Evolutionary conservation across 768 basidiomycete genomes (phyloP).

Genomic region (Boletellus ananas): DNA sequence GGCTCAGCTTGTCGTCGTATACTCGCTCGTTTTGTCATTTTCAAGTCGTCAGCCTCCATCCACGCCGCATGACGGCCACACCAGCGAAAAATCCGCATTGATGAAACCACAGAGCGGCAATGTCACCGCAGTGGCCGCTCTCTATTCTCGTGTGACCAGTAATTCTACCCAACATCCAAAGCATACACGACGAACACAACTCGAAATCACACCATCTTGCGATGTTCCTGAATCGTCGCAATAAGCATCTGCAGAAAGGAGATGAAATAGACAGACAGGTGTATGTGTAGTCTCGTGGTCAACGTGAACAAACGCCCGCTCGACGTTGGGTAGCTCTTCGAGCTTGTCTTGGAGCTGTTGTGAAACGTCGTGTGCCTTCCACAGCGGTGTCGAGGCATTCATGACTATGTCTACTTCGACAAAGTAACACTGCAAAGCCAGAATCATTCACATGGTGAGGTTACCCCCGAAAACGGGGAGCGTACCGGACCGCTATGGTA

Average conservation of each 20-base stretch:
- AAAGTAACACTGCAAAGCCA: slow-evolving; percentile 64
- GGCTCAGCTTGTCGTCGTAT: slow-evolving; percentile 7
- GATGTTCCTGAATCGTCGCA: slow-evolving; percentile 37
- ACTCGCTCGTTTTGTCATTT: slow-evolving; percentile 29
- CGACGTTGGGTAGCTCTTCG: slow-evolving; percentile 85
- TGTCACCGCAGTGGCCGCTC: too few species aligned
- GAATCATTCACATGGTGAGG: not conserved
- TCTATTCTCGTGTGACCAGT: too few species aligned
- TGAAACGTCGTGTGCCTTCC: slow-evolving; percentile 83
- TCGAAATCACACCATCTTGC: slow-evolving; percentile 30
- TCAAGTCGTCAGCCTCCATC: slow-evolving; percentile 26
- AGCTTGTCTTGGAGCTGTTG: slow-evolving; percentile 86
- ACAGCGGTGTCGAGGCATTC: slow-evolving; percentile 81
- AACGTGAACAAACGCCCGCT: slow-evolving; percentile 91
- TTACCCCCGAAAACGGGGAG: not conserved
- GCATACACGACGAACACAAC: not conserved
- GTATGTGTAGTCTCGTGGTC: slow-evolving; percentile 90
- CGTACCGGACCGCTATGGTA: slow-evolving; percentile 85
- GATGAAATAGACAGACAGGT: slow-evolving; percentile 39
- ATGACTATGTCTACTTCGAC: slow-evolving; percentile 96
- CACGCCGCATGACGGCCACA: not conserved
- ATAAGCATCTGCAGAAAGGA: not conserved
- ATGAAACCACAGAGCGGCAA: too few species aligned
- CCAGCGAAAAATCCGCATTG: too few species aligned
- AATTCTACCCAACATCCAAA: not conserved